Conservation (phyloP, 2,329 filamentous ascomycete genomes). For the Arthrobotrys pseudoclavata region DNA sequence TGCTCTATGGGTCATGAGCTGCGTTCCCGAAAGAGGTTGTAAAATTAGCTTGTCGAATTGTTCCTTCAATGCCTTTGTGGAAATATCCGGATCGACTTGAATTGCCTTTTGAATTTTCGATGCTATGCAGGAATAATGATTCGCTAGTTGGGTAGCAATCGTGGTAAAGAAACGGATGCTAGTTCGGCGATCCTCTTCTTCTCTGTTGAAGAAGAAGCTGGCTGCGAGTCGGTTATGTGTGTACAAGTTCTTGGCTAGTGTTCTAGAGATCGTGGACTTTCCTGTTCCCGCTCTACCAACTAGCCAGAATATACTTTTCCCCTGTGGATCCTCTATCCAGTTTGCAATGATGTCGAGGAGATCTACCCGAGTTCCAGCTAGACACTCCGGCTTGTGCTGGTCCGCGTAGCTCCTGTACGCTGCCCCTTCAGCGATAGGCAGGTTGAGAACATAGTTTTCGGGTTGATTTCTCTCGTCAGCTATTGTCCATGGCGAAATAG, state of each 20-base stretch:
- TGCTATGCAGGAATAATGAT: background rate
- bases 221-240: conserved; percentile 4
- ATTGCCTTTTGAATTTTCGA: conserved; percentile 21
- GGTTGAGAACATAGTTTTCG: conserved; percentile 3
- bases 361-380: conserved; percentile 61
- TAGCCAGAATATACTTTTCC: conserved; percentile 65
- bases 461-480: background rate
- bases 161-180: conserved; percentile 52
- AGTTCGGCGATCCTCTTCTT: conserved; percentile 26
- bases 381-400: conserved; percentile 61
- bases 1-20: background rate
- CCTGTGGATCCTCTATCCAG: conserved; percentile 33
- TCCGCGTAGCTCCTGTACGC: conserved; percentile 60
- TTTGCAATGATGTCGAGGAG: background rate
- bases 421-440: conserved; percentile 57
- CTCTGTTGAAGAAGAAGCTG: conserved; percentile 31
- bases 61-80: conserved; percentile 63
- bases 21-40: conserved; percentile 64
- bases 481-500: background rate
- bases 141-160: conserved; percentile 33
- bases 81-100: conserved; percentile 21
- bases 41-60: conserved; percentile 68
- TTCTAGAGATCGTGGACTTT: conserved; percentile 35
- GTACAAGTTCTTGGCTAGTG: conserved; percentile 17
- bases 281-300: conserved; percentile 65